Percentiles rank a stretch among this genome's conserved stretches.
phyloP scores from a whole-genome alignment of 2,329 filamentous ascomycete species.

The Myriosclerotinia curreyana region DNA sequence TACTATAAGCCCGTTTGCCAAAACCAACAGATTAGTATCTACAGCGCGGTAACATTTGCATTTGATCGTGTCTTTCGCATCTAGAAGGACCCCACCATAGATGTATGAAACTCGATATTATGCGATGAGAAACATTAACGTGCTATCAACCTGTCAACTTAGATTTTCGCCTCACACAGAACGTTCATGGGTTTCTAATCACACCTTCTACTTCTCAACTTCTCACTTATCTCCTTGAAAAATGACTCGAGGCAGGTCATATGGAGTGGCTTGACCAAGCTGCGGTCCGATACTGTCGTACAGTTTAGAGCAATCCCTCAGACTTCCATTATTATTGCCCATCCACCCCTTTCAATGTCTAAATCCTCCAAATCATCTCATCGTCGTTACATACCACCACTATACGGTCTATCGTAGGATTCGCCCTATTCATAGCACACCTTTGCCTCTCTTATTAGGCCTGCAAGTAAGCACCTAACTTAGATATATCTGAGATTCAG shows the following conservation, averaged over 20 bases:
- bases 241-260: too few species aligned
- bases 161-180: too few species aligned
- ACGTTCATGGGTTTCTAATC: too few species aligned
- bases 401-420: not conserved
- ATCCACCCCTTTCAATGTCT: not conserved
- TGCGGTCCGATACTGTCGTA: not conserved
- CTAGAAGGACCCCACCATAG: not conserved
- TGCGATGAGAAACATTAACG: constrained; percentile 7
- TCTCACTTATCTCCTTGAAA: too few species aligned
- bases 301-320: not conserved
- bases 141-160: not conserved
- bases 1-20: not conserved
- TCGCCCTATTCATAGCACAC: constrained; percentile 6
- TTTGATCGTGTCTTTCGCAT: constrained; percentile 1
- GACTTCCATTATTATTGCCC: not conserved
- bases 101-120: constrained; percentile 14
- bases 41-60: too few species aligned
- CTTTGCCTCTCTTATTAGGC: constrained; percentile 8
- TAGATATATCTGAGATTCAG: not conserved
- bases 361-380: not conserved
- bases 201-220: too few species aligned
- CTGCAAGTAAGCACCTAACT: not conserved
- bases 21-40: not conserved
- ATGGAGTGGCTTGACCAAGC: too few species aligned
- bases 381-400: not conserved